phyloP scores from a whole-genome alignment of 345 rosid genomes.

The Lepidium sativum region DNA sequence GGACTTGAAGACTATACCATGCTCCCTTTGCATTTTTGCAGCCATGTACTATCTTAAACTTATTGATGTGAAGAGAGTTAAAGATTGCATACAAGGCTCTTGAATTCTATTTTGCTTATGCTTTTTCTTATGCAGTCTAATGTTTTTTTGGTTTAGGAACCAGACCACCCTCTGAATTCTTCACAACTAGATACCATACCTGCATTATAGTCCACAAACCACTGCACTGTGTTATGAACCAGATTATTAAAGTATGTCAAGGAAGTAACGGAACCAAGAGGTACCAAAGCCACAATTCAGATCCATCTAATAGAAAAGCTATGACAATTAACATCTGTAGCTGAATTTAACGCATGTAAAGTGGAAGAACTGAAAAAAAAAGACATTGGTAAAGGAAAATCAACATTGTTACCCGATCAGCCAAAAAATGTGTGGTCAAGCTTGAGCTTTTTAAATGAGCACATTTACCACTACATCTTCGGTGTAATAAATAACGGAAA shows the following conservation, averaged over 20 bases:
- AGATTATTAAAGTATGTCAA: not conserved
- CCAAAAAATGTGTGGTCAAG: not conserved
- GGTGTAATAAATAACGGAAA: constrained; percentile 89
- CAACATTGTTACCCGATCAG: not conserved
- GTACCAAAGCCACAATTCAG: not conserved
- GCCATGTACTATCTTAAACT: no score
- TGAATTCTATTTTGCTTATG: no score
- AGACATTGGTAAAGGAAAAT: not conserved
- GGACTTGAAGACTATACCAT: no score
- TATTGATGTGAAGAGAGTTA: no score
- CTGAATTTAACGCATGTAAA: not conserved
- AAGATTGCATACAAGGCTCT: no score
- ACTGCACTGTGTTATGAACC: constrained; percentile 41
- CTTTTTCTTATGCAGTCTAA: no score
- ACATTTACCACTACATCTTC: constrained; percentile 78
- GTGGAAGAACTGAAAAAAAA: not conserved
- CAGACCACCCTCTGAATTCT: no score
- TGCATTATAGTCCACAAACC: constrained; percentile 98
- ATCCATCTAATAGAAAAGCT: not conserved
- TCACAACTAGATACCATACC: constrained; percentile 89
- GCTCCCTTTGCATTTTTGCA: no score
- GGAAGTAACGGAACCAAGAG: not conserved
- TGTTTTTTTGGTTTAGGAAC: no score
- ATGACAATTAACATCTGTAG: not conserved
- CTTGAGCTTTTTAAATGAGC: not conserved